A percentile compares a stretch with the other conserved stretches of the same genome.
phyloP scores from a whole-genome alignment of 768 basidiomycete species.

The Kwoniella europaea region DNA sequence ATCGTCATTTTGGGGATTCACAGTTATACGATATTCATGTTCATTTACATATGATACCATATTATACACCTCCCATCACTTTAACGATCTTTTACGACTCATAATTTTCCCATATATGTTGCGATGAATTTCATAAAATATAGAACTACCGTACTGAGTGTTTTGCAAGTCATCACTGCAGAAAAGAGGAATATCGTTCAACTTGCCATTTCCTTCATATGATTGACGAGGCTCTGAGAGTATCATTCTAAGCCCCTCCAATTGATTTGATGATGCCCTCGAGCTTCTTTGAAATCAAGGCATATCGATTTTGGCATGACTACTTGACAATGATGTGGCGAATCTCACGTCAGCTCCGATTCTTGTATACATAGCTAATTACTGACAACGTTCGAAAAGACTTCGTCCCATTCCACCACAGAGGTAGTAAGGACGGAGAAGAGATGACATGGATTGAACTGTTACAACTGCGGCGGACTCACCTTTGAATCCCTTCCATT shows the following conservation, averaged over 20 bases:
- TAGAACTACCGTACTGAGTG: too few species aligned
- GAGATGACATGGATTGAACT: neutral
- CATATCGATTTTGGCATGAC: constrained; percentile 31
- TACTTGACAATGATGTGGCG: neutral
- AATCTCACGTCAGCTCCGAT: constrained; percentile 15
- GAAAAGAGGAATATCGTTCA: neutral
- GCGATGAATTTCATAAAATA: too few species aligned
- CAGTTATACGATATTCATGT: neutral
- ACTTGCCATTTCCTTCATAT: neutral
- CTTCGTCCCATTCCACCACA: too few species aligned
- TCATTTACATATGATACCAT: neutral
- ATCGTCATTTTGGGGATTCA: neutral
- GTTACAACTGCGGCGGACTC: neutral
- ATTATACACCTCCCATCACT: neutral
- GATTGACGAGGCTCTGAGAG: neutral
- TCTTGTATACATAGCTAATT: neutral
- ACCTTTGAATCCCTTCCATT: constrained; percentile 29
- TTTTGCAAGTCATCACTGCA: too few species aligned
- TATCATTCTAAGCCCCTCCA: constrained; percentile 1
- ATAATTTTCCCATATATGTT: too few species aligned
- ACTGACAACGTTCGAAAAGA: neutral
- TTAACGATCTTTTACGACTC: neutral
- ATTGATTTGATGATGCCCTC: constrained; percentile 20
- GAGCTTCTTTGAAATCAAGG: constrained; percentile 16
- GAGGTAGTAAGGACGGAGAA: neutral